phyloP scores from a whole-genome alignment of 352 stramenopile species.

The Pythium plurisporium region DNA sequence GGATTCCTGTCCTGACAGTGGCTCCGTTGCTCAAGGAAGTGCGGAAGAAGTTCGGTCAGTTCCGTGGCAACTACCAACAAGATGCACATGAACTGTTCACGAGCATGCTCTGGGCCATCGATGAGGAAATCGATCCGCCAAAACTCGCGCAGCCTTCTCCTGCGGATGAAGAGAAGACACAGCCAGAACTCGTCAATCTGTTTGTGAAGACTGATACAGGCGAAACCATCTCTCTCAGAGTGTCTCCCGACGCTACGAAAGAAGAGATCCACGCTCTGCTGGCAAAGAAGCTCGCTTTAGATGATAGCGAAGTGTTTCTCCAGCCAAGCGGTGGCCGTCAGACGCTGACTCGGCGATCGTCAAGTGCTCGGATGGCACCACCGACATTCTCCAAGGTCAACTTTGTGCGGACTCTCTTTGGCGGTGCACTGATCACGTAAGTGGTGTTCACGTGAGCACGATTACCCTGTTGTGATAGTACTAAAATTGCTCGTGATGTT shows the following conservation, averaged over 20 bases:
- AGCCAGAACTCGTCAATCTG: slow-evolving; percentile 28
- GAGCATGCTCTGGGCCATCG: slow-evolving; percentile 89
- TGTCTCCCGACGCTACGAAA: slow-evolving; percentile 37
- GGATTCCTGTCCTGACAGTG: slow-evolving; percentile 44
- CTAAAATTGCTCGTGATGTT: too few species aligned
- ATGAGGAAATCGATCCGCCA: slow-evolving; percentile 63
- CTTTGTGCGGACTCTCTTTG: slow-evolving; percentile 57
- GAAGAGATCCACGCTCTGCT: slow-evolving; percentile 52
- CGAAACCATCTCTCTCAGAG: slow-evolving; percentile 55
- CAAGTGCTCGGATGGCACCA: slow-evolving; percentile 16
- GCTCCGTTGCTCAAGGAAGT: slow-evolving; percentile 61
- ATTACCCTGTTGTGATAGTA: too few species aligned
- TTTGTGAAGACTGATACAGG: slow-evolving; percentile 64
- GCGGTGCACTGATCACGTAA: slow-evolving; percentile 47
- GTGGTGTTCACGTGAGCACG: too few species aligned
- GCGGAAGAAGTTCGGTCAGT: slow-evolving; percentile 87
- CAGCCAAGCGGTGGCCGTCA: slow-evolving; percentile 13
- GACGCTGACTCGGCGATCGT: slow-evolving; percentile 3
- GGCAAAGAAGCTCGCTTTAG: slow-evolving; percentile 46
- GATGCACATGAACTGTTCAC: slow-evolving; percentile 95
- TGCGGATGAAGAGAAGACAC: slow-evolving; percentile 19
- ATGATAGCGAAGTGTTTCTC: slow-evolving; percentile 55
- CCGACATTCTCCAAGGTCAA: slow-evolving; percentile 45
- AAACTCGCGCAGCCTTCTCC: not conserved
- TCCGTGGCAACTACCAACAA: slow-evolving; percentile 94